These are phyloP conservation scores for Epichloe elymi DNA, from an alignment of 2,329 filamentous ascomycete genomes.

Conservation along the genomic window DNA sequence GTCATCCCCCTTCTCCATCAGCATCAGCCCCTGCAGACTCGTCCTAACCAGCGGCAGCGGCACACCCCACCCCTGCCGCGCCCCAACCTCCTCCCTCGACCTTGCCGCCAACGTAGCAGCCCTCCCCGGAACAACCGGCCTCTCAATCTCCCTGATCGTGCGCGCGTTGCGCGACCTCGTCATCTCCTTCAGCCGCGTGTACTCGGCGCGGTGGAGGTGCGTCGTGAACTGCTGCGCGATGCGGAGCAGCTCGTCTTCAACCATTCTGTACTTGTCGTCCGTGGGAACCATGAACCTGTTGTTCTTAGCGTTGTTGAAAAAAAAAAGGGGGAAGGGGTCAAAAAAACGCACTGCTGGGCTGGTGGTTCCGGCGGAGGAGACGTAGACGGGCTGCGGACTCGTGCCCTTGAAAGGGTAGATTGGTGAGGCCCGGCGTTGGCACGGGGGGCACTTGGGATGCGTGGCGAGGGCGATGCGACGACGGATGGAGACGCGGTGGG, in stretches of 20 bases:
- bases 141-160: slow-evolving; percentile 35
- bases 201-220: slow-evolving; percentile 67
- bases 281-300: slow-evolving; percentile 51
- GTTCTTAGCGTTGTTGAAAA: neutral
- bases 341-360: slow-evolving; percentile 26
- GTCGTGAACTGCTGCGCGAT: slow-evolving; percentile 58
- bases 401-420: neutral
- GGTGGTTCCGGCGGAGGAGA: slow-evolving; percentile 39
- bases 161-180: slow-evolving; percentile 42
- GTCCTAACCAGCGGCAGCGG: slow-evolving; percentile 15
- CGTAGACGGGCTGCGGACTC: slow-evolving; percentile 29
- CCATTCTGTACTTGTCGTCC: slow-evolving; percentile 72
- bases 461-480: neutral
- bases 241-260: slow-evolving; percentile 64
- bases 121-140: slow-evolving; percentile 32
- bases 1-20: slow-evolving; percentile 24
- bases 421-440: neutral
- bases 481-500: neutral
- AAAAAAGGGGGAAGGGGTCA: neutral
- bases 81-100: slow-evolving; percentile 10
- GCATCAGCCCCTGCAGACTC: slow-evolving; percentile 28
- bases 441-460: no score
- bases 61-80: slow-evolving; percentile 6
- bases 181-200: slow-evolving; percentile 49
- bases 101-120: slow-evolving; percentile 14